Base-by-base conservation (phyloP, 441 rosid species). In the Erodium chrysanthum region DNA sequence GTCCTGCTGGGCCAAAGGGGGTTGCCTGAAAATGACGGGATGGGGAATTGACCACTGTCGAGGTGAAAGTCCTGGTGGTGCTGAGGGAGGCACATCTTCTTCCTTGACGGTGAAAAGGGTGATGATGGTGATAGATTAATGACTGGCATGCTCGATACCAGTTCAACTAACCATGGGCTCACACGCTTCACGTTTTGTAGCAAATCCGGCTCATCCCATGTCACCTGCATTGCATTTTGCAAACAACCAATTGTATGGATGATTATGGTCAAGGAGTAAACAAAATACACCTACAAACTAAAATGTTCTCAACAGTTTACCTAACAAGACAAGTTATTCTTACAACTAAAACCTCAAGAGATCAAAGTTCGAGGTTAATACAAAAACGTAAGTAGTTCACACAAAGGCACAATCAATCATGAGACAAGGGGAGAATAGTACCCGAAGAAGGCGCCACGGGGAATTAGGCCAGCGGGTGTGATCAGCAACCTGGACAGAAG, bases 171-270 rank as follows among this genome's bases (percentile, higher is more conserved):
- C 29, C 29, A 89, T 9, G 99, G 99, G 80, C 76, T 94, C n/a
- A 94, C 97, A 18, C 91, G 82, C 81, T 88, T 91, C 75, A 91
- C 97, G 37, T 91, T 89, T 71, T 89, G 99, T 21, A 91, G 96
- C 70, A 94, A 81, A 71, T 94, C 99, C 0, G 97, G 99, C 73
- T 94, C 99, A 69, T 94, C 99, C 99, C 99, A 94, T 14, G 86
- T 85, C 48, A 94, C 99, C 99, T 94, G 74, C 35, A 62, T 76
- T 25, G 27, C n/a, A 17, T 3, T n/a, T 50, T n/a, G n/a, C n/a
- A n/a, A n/a, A n/a, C n/a, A n/a, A n/a, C n/a, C n/a, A n/a, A n/a
- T n/a, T 33, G 7, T 33, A 33, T 33, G 37, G 37, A 33, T 33
- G 37, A 33, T 33, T 29, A 29, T 29, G 35, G 35, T 29, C 3